Base-by-base conservation (phyloP, 352 stramenopile species). In the Aphanomyces euteiches region DNA sequence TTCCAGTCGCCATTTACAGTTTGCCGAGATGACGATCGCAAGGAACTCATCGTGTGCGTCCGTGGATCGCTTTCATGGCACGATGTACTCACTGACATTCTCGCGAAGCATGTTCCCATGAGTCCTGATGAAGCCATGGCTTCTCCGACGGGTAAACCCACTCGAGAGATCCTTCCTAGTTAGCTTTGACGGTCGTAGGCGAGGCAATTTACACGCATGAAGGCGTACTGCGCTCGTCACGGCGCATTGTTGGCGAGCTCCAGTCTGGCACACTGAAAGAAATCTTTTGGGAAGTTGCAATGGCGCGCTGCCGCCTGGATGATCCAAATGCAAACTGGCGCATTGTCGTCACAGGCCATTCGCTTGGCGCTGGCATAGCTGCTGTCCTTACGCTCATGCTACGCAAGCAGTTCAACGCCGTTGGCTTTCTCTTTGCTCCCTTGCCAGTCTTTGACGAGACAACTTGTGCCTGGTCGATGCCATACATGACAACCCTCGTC, bases 331-430 rank as follows among this genome's bases (percentile, higher is more conserved):
- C n/a, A 4, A 21, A 54, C 28, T 92, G 83, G 83, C 82, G 78
- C 54, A 78, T 95, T 66, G 85, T 93, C 12, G 77, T 94, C 5
- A 87, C 79, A 19, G 88, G 88, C 4, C 88, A 95, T 76, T 93
- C 85, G 53, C 89, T 94, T 77, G 86, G 88, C 38, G 88, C 82
- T n/a, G 88, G 83, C 7, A 85, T 93, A 7, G 82, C 77, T 34
- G 81, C 80, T 21, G 86, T 95, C 50, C 73, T 95, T 10, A 74
- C 78, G 1, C 72, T 94, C 38, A 72, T 94, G 56, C 75, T 93
- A 8, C 76, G 75, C 37, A 80, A 80, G n/a, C 40, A 80, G 19
- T 92, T 90, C 56, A 77, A 76, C 0, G 86, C 84, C 1, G 78
- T 78, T 8, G 85, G 82, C 21, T 90, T 84, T 57, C 40, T 90